phyloP scores from a whole-genome alignment of 768 basidiomycete species.

The Panaeolus cyanescens region DNA sequence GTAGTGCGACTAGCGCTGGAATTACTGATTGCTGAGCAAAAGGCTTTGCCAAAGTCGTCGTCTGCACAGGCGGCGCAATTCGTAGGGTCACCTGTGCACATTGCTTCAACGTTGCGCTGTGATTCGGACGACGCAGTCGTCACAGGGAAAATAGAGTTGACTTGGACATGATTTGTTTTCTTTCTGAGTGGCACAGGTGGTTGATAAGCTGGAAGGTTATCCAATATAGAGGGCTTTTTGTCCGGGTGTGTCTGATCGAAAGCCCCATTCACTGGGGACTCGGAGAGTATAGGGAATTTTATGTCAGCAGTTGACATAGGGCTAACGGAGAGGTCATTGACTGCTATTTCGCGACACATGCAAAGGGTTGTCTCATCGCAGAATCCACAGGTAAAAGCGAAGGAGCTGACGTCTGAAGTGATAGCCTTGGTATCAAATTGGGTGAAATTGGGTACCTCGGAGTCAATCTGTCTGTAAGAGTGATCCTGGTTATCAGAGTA shows the following conservation, averaged over 20 bases:
- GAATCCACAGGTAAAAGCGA: slow-evolving; percentile 71
- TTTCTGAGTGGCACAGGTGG: slow-evolving; percentile 82
- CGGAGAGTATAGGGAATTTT: not conserved
- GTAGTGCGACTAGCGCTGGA: slow-evolving; percentile 52
- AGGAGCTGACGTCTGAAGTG: slow-evolving; percentile 28
- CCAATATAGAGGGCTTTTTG: slow-evolving; percentile 57
- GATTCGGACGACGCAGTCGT: slow-evolving; percentile 25
- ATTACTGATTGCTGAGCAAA: slow-evolving; percentile 75
- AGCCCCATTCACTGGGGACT: not conserved
- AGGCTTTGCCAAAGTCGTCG: slow-evolving; percentile 86
- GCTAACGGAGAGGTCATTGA: slow-evolving; percentile 41
- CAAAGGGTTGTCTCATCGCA: slow-evolving; percentile 73
- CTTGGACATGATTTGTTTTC: slow-evolving; percentile 35
- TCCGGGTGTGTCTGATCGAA: not conserved
- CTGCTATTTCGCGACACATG: slow-evolving; percentile 71
- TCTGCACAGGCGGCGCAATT: slow-evolving; percentile 87
- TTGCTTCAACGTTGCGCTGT: slow-evolving; percentile 26
- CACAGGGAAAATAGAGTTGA: slow-evolving; percentile 59
- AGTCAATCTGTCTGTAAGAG: slow-evolving; percentile 34
- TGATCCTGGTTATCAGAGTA: not conserved
- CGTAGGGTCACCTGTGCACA: slow-evolving; percentile 83
- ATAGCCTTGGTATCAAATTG: slow-evolving; percentile 31
- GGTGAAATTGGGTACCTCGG: slow-evolving; percentile 8
- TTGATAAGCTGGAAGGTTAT: slow-evolving; percentile 78
- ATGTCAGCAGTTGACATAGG: not conserved